Base-by-base conservation (phyloP, 2,329 filamentous ascomycete species). In the Escovopsis weberi region DNA sequence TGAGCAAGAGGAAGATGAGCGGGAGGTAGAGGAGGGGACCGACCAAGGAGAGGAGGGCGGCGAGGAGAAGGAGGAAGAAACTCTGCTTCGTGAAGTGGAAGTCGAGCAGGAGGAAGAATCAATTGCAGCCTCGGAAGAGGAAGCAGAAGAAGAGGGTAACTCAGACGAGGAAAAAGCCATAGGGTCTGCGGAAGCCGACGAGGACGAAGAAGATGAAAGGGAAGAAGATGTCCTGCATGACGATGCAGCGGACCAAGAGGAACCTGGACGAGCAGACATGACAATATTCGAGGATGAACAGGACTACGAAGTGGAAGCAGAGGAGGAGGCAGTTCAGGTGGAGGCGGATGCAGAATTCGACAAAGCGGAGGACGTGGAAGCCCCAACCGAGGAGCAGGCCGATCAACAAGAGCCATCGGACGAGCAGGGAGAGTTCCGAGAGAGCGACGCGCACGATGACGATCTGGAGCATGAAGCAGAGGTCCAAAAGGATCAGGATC, bases 71-170 rank as follows among this genome's bases (percentile, higher is more conserved):
- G 28, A 32, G 28, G 39, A 40, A 23, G 23, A 23, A 23, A 23
- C 23, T 39, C 40, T 12, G 38, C 46, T 33, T 7, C 39, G 40
- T 11, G 41, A 43, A n/a, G 47, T 45, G 9, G 26, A 49, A n/a
- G 42, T 47, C 4, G 47, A 50, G 23, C 33, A 39, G n/a, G 23
- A 37, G 38, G 39, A 39, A 41, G 30, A 34, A 34, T 12, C 33
- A 43, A 15, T 6, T 12, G n/a, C 26, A 42, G 5, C 8, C 23
- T 23, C 23, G 23, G 23, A 23, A 23, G 23, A 23, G 23, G 23
- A 23, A 6, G 23, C 23, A 23, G 23, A 23, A 23, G 23, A 23
- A 23, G 23, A 23, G 23, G 23, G 4, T 4, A 6, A 23, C 4
- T 4, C 23, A 23, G 23, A 35, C 18, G 35, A 42, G 8, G 6